Evolutionary conservation across 116 monocot genomes (phyloP), one percentile per base, ranked within the genome.

Genomic region (Zostera marina): DNA sequence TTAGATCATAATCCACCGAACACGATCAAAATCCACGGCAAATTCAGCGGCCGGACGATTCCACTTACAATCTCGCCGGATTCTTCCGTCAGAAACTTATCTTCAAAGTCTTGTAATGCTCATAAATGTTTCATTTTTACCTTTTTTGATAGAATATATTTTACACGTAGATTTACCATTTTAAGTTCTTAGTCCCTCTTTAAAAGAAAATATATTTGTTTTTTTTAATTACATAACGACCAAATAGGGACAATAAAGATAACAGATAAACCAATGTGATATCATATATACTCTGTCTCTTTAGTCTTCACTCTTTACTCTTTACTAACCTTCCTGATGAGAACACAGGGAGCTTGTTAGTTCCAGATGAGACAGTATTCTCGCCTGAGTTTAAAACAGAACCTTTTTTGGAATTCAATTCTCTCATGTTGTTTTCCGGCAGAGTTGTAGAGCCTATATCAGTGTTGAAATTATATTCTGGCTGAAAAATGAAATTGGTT

Each of bases 71-170:
- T 81, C 22, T 57, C 79, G 11, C 62, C 66, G 5, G 72, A 72
- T 22, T 75, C 84, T 63, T 67, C 77, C 58, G 75, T 64, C 93
- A 94, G 70, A 94, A 75, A 71, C 93, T 94, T 63, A 94, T 94
- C 52, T 94, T 57, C 67, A 88, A 88, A 76, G 93, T n/a, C n/a
- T n/a, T n/a, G 93, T 83, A 16, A 32, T 32, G 32, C 32, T 32
- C 32, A 32, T 5, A 5, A 10, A 15, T 46, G 1, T 22, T 19
- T 42, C 16, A 17, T 54, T 40, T 44, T 0, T 19, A 6, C 42
- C 22, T 53, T 43, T 49, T 19, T 46, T 10, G 44, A 2, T 41
- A 3, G 41, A 53, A 25, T 42, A 9, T 25, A 17, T 49, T 49
- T 49, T 10, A n/a, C n/a, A n/a, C n/a, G n/a, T n/a, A n/a, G n/a